A percentile compares a stretch with the other conserved stretches of the same genome.
Evolutionary conservation across 352 stramenopile genomes (phyloP).

Genomic region (Phytopythium litorale): DNA sequence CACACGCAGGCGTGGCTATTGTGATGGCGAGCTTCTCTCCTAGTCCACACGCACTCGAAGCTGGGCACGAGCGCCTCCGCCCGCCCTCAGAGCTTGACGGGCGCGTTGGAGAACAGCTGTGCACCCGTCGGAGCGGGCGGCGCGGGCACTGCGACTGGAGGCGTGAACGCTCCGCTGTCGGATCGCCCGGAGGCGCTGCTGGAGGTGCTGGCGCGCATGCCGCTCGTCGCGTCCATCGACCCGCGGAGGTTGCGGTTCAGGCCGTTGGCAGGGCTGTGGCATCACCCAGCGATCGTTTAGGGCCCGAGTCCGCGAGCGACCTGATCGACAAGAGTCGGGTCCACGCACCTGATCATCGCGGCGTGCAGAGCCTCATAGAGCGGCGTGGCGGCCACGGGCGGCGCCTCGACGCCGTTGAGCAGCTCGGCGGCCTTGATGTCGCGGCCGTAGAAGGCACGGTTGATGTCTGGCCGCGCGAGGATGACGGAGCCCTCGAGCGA

Average conservation of each 20-base stretch:
- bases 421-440: slow-evolving; percentile 64
- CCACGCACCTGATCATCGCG: slow-evolving; percentile 56
- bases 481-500: slow-evolving; percentile 90
- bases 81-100: slow-evolving; percentile 33
- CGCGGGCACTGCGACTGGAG: slow-evolving; percentile 10
- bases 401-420: slow-evolving; percentile 66
- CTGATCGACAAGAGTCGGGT: neutral
- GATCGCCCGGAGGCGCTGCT: neutral
- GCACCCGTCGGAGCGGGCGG: slow-evolving; percentile 13
- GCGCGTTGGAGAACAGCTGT: slow-evolving; percentile 31
- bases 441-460: slow-evolving; percentile 91
- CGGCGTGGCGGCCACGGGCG: slow-evolving; percentile 74
- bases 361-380: slow-evolving; percentile 83
- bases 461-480: slow-evolving; percentile 86
- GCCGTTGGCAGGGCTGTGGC: slow-evolving; percentile 51
- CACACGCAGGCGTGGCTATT: neutral
- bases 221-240: slow-evolving; percentile 9
- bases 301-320: neutral
- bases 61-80: neutral
- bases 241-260: slow-evolving; percentile 40
- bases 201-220: neutral
- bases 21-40: neutral
- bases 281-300: neutral
- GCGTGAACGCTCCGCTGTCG: neutral
- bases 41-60: neutral